phyloP scores from a whole-genome alignment of 2,329 filamentous ascomycete genomes.

The Aspergillus japonicus region DNA sequence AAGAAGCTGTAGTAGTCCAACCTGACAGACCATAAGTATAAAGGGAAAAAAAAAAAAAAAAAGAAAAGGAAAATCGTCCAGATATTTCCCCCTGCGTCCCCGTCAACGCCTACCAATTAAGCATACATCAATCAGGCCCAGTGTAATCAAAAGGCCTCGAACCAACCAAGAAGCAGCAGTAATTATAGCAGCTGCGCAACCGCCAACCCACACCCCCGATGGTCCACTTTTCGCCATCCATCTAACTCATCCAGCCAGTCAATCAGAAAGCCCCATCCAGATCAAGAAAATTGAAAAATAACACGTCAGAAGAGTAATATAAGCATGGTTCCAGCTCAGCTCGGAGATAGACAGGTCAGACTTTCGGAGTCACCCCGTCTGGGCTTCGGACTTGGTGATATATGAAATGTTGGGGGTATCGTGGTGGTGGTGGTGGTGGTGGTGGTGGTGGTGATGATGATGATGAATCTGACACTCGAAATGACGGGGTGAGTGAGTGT shows the following conservation, averaged over 20 bases:
- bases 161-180: neutral
- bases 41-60: slow-evolving; percentile 8
- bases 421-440: neutral
- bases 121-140: slow-evolving; percentile 3
- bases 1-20: neutral
- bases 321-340: neutral
- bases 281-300: slow-evolving; percentile 3
- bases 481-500: too few relatives aligned
- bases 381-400: neutral
- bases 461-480: neutral
- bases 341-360: neutral
- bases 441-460: slow-evolving; percentile 3
- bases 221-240: slow-evolving; percentile 2
- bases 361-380: neutral
- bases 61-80: slow-evolving; percentile 4
- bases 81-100: slow-evolving; percentile 5
- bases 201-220: neutral
- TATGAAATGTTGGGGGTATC: neutral
- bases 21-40: neutral
- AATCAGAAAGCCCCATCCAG: neutral
- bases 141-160: neutral
- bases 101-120: slow-evolving; percentile 8
- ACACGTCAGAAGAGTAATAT: neutral
- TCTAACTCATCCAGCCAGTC: neutral
- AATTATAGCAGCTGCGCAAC: neutral